phyloP scores from a whole-genome alignment of 2,329 filamentous ascomycete genomes.

The Alternaria sp. region DNA sequence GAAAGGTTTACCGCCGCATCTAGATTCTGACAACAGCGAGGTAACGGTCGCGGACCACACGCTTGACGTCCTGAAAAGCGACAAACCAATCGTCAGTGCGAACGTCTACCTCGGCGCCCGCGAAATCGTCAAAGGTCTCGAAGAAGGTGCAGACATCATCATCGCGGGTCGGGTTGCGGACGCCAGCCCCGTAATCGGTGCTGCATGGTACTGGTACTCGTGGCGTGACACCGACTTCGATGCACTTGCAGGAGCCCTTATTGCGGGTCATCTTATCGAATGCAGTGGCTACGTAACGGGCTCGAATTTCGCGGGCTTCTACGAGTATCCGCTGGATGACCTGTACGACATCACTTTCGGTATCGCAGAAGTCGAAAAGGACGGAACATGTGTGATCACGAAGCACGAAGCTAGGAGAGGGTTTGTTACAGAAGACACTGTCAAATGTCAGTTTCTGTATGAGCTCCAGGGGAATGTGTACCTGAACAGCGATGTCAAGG shows the following conservation, averaged over 20 bases:
- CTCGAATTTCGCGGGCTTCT: slow-evolving; percentile 61
- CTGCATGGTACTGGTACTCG: slow-evolving; percentile 62
- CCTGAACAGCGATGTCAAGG: slow-evolving; percentile 54
- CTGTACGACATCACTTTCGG: slow-evolving; percentile 56
- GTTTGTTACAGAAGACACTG: slow-evolving; percentile 43
- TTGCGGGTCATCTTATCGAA: slow-evolving; percentile 54
- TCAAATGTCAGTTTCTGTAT: slow-evolving; percentile 53
- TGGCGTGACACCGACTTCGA: slow-evolving; percentile 59
- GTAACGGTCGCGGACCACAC: slow-evolving; percentile 46
- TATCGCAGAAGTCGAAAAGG: slow-evolving; percentile 56
- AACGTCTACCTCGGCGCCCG: slow-evolving; percentile 61
- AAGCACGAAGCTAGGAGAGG: slow-evolving; percentile 55
- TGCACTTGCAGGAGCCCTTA: slow-evolving; percentile 53
- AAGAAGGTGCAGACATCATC: slow-evolving; percentile 44
- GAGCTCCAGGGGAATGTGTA: slow-evolving; percentile 56
- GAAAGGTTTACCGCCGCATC: slow-evolving; percentile 50
- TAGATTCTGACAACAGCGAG: slow-evolving; percentile 50
- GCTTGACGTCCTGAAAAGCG: slow-evolving; percentile 46
- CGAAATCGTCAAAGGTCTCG: slow-evolving; percentile 39
- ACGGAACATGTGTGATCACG: slow-evolving; percentile 57
- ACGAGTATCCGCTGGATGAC: slow-evolving; percentile 51
- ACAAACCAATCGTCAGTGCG: slow-evolving; percentile 52
- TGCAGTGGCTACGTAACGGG: slow-evolving; percentile 60
- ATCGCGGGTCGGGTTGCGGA: slow-evolving; percentile 44
- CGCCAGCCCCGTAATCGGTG: slow-evolving; percentile 55